A percentile compares a stretch with the other conserved stretches of the same genome.
Conservation (phyloP, 31 red algal genomes). For the Endocladia muricata region DNA sequence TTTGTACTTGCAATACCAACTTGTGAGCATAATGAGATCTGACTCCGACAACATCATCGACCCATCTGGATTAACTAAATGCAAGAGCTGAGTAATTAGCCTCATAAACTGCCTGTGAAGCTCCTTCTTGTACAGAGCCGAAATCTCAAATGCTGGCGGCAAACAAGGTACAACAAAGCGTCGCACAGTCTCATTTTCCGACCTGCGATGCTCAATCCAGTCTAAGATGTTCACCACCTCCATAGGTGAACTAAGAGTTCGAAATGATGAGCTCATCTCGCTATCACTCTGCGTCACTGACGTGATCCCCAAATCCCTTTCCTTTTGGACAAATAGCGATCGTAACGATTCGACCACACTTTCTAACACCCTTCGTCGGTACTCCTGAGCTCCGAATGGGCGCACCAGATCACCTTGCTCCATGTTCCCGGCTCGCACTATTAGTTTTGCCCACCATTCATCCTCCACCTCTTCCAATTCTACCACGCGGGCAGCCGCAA, state of each 20-base stretch:
- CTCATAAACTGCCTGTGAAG: constrained; percentile 57
- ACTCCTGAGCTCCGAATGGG: constrained; percentile 43
- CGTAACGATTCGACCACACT: constrained; percentile 29
- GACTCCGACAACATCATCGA: constrained; percentile 55
- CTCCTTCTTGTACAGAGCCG: constrained; percentile 40
- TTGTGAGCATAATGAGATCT: constrained; percentile 44
- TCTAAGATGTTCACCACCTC: constrained; percentile 29
- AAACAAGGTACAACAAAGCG: constrained; percentile 63
- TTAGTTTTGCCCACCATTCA: constrained; percentile 52
- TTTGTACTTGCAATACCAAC: constrained; percentile 56
- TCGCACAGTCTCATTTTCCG: constrained; percentile 46
- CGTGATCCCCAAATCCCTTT: constrained; percentile 23
- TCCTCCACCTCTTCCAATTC: constrained; percentile 57
- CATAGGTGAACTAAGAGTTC: neutral
- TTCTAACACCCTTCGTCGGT: constrained; percentile 39
- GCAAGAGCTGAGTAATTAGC: constrained; percentile 47
- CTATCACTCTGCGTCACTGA: neutral
- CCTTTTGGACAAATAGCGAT: constrained; percentile 20
- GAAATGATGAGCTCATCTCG: neutral
- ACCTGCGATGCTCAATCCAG: constrained; percentile 49
- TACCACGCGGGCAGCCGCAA: constrained; percentile 58
- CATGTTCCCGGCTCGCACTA: constrained; percentile 2
- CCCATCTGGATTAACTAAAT: constrained; percentile 50
- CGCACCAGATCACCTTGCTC: constrained; percentile 27
- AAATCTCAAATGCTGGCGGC: constrained; percentile 49